Evolutionary conservation across 345 rosid species (phyloP), one percentile per base, ranked within the genome.

Genomic region (Eucalyptus melliodora): DNA sequence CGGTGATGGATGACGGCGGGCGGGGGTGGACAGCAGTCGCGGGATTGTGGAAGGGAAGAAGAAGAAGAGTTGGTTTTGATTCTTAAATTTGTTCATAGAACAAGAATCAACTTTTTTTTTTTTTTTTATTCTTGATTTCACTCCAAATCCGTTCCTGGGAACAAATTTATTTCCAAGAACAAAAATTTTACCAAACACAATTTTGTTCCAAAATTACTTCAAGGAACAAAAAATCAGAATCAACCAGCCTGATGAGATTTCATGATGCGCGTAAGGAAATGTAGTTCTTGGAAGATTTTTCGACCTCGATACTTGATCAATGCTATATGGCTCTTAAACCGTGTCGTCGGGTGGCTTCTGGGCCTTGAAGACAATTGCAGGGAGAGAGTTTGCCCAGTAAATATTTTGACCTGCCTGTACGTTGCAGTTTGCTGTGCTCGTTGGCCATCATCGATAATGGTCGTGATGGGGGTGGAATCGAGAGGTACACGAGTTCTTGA

Each of bases 201-300:
- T n/a, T n/a, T n/a, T n/a, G n/a, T n/a, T n/a, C n/a, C n/a, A n/a
- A n/a, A n/a, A n/a, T n/a, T n/a, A n/a, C n/a, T n/a, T n/a, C n/a
- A n/a, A n/a, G n/a, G n/a, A n/a, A n/a, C n/a, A n/a, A n/a, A n/a
- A n/a, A n/a, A n/a, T n/a, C n/a, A n/a, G n/a, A n/a, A n/a, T n/a
- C n/a, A 23, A 30, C 62, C 62, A 24, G 62, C 62, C 62, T 34
- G 45, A 72, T 34, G 2, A 17, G 24, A 10, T 72, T 72, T 17
- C 2, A 0, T 37, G 44, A 2, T 72, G 1, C 1, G 7, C 24
- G 2, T 9, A 72, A 72, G 44, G 44, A 26, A 37, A 72, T 34
- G 45, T 72, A 34, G 82, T 34, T 34, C 19, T 19, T 5, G 82
- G 62, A 56, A 9, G 26, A 23, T 34, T 34, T 72, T 34, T 5